Conservation (phyloP, 2,329 filamentous ascomycete species). For the Ophiostoma ips region DNA sequence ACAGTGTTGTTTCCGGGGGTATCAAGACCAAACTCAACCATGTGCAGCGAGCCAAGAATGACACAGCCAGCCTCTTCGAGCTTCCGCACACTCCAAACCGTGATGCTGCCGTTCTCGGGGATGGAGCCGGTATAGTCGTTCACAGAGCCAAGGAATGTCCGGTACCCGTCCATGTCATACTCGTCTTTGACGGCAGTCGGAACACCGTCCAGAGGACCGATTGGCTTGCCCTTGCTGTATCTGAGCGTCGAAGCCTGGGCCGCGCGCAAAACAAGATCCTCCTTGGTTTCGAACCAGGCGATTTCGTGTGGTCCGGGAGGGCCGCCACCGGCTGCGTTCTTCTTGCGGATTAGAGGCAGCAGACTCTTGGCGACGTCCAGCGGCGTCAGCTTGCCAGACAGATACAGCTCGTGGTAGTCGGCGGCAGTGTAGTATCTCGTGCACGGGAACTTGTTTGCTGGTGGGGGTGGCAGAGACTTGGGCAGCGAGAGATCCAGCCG, state of each 20-base stretch:
- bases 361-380: constrained; percentile 30
- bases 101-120: constrained; percentile 26
- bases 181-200: constrained; percentile 67
- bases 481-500: constrained; percentile 10
- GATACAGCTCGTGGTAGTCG: constrained; percentile 31
- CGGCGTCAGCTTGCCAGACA: constrained; percentile 31
- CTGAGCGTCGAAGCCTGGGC: constrained; percentile 31
- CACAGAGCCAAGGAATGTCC: constrained; percentile 47
- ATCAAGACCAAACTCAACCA: constrained; percentile 66
- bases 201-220: constrained; percentile 57
- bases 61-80: constrained; percentile 58
- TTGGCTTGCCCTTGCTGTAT: constrained; percentile 38
- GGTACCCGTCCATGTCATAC: constrained; percentile 61
- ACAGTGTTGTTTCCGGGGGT: constrained; percentile 64
- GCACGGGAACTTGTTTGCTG: constrained; percentile 20
- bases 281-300: constrained; percentile 31
- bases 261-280: constrained; percentile 27
- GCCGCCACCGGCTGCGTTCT: constrained; percentile 17
- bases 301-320: constrained; percentile 26
- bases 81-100: constrained; percentile 57
- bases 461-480: neutral
- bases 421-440: constrained; percentile 30
- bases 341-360: constrained; percentile 28
- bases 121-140: constrained; percentile 42
- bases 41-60: constrained; percentile 56